Evolutionary conservation across 345 rosid species (phyloP), one percentile per base, ranked within the genome.

Genomic region (Syzygium aromaticum): DNA sequence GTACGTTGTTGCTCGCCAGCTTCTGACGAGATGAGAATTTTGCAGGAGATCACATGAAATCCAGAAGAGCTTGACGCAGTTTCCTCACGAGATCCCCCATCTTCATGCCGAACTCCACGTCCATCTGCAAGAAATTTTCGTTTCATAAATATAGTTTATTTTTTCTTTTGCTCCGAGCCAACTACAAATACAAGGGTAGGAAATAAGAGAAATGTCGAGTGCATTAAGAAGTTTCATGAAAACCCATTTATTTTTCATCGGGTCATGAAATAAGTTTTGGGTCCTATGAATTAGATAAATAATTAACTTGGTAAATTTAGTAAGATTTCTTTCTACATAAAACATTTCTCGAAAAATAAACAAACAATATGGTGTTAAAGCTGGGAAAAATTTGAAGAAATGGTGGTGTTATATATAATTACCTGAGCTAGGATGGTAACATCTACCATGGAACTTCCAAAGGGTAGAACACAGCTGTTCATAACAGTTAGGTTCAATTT

Each of bases 31-130:
- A 19, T 1, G 80, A 38, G 0, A 73, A 4, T 38, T 73, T 38
- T 73, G 54, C 73, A 7, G 52, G 61, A 33, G 40, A 52, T 80
- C 87, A 92, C 80, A 88, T 89, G 90, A 89, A 88, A 86, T 89
- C 86, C 43, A 84, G 84, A 77, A 93, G 84, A 84, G 94, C 91
- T 46, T 85, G 89, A 88, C 94, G 91, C 30, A 96, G 88, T 84
- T 89, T 90, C 78, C 89, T 92, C 86, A 93, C 93, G 85, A 96
- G 91, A 90, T 95, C 97, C 87, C 93, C 89, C 77, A 88, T 85
- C 86, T 88, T 90, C 91, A 88, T 86, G 52, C 91, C 59, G 84
- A 87, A 90, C 51, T 91, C 93, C 30, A n/a, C 86, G 49, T 93
- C 96, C 94, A 94, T 93, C 99, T 97, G 95, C 93, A 92, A 64